Conservation (phyloP, 108 stramenopile species). For the Cyclotella distinguenda region DNA sequence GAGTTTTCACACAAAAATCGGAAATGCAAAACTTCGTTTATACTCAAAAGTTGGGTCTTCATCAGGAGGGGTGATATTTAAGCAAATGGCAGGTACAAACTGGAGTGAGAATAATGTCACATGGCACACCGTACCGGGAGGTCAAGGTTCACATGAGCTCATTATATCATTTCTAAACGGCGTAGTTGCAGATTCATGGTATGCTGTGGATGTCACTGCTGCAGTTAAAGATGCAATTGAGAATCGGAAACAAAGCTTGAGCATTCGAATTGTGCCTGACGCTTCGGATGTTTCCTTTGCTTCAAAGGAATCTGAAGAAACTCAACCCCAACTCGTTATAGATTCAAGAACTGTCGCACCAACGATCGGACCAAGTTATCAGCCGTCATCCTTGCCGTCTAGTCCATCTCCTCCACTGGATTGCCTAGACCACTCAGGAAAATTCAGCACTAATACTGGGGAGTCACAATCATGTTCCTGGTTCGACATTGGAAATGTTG, state of each 20-base stretch:
- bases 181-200: slow-evolving; percentile 29
- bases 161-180: slow-evolving; percentile 29
- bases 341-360: slow-evolving; percentile 27
- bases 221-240: slow-evolving; percentile 37
- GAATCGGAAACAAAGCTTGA: slow-evolving; percentile 16
- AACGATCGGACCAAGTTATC: slow-evolving; percentile 13
- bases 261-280: slow-evolving; percentile 33
- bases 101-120: slow-evolving; percentile 27
- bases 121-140: slow-evolving; percentile 38
- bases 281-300: slow-evolving; percentile 25
- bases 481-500: slow-evolving; percentile 29
- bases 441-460: slow-evolving; percentile 27
- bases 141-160: slow-evolving; percentile 33
- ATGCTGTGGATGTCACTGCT: slow-evolving; percentile 35
- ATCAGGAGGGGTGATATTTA: slow-evolving; percentile 33
- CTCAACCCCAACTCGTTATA: slow-evolving; percentile 30
- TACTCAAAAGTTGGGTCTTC: slow-evolving; percentile 19
- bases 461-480: slow-evolving; percentile 36
- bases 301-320: slow-evolving; percentile 32
- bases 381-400: slow-evolving; percentile 9
- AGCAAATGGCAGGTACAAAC: slow-evolving; percentile 31
- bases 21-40: slow-evolving; percentile 25
- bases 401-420: slow-evolving; percentile 6
- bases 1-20: slow-evolving; percentile 10
- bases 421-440: slow-evolving; percentile 28